phyloP scores from a whole-genome alignment of 768 basidiomycete genomes.

The Boletus sensibilis region DNA sequence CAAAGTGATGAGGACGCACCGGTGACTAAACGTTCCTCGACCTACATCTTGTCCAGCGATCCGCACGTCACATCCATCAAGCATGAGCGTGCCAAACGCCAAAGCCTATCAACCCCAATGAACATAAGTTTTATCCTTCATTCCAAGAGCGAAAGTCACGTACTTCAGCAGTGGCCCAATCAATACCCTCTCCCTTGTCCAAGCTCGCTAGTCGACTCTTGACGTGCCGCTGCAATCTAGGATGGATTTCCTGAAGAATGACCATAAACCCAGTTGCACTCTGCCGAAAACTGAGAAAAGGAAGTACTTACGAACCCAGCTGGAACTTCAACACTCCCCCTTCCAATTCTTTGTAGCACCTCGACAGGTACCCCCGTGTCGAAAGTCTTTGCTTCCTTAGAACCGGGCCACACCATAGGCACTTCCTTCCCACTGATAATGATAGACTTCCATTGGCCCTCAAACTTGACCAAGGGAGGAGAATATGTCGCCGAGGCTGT shows the following conservation, averaged over 20 bases:
- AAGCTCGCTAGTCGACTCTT: constrained; percentile 72
- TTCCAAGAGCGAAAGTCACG: constrained; percentile 3
- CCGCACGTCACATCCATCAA: constrained; percentile 78
- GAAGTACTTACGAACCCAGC: constrained; percentile 57
- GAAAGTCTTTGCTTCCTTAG: constrained; percentile 52
- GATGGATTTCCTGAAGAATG: constrained; percentile 64
- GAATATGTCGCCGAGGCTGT: constrained; percentile 44
- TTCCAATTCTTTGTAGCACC: constrained; percentile 57
- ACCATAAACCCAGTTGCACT: neutral
- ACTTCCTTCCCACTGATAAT: constrained; percentile 12
- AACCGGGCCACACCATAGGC: constrained; percentile 56
- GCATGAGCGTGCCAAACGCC: constrained; percentile 85
- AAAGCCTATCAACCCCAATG: constrained; percentile 52
- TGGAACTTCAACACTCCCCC: constrained; percentile 62
- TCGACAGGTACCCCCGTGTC: constrained; percentile 64
- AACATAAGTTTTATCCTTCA: neutral
- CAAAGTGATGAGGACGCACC: constrained; percentile 34
- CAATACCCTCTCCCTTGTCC: constrained; percentile 67
- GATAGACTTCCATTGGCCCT: constrained; percentile 61
- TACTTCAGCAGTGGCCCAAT: constrained; percentile 91
- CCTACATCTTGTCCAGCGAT: constrained; percentile 95
- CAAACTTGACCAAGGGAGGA: constrained; percentile 54
- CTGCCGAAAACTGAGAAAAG: neutral
- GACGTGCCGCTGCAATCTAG: constrained; percentile 75
- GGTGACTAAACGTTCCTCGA: constrained; percentile 83